phyloP scores from a whole-genome alignment of 371 early-diverging fungal genomes.

The Mortierella sp. region DNA sequence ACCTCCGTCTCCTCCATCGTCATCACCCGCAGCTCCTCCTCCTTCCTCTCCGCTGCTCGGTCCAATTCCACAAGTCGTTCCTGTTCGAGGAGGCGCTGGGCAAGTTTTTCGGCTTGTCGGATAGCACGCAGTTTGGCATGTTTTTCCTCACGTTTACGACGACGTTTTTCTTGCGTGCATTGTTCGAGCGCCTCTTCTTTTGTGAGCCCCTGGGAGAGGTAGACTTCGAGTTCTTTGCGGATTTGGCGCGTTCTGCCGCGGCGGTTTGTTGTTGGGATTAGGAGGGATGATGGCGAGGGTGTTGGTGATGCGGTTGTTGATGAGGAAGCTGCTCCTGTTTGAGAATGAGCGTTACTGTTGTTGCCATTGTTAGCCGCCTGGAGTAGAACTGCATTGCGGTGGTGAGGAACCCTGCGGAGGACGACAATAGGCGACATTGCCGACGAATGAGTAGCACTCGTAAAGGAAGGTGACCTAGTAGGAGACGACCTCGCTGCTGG shows the following conservation, averaged over 20 bases:
- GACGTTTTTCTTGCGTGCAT: constrained; percentile 21
- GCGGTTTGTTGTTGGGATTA: constrained; percentile 3
- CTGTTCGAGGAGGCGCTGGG: background rate
- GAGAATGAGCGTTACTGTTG: background rate
- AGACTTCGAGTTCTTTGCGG: constrained; percentile 41
- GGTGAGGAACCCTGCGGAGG: background rate
- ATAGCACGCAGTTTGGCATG: constrained; percentile 16
- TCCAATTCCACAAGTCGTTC: background rate
- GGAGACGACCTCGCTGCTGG: background rate
- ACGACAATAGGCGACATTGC: background rate
- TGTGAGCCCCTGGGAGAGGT: constrained; percentile 34
- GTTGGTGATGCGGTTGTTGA: background rate
- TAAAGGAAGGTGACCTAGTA: background rate
- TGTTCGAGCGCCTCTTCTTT: constrained; percentile 35
- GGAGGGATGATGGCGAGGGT: background rate
- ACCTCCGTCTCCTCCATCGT: constrained; percentile 50
- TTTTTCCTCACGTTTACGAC: constrained; percentile 26
- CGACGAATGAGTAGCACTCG: background rate
- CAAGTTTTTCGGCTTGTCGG: background rate
- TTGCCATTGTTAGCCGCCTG: background rate
- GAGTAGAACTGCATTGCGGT: background rate
- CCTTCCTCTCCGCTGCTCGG: too few species aligned
- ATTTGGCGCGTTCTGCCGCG: constrained; percentile 40
- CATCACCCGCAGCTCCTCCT: background rate
- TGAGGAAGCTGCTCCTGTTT: too few species aligned